Base-by-base conservation (phyloP, 2,329 filamentous ascomycete genomes). In the Monosporascus sp. region DNA sequence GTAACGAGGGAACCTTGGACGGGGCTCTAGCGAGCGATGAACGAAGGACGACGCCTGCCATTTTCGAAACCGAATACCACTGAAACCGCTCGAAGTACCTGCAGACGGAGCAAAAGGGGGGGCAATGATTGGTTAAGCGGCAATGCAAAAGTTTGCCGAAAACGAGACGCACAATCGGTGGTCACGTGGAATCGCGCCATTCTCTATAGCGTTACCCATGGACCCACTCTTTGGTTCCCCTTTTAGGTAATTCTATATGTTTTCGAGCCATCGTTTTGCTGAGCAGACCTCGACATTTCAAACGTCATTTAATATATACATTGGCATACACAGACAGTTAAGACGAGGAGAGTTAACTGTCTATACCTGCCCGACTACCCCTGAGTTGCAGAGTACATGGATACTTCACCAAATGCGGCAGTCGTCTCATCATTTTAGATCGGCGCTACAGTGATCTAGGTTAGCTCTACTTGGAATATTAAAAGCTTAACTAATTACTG, bases 131-230 rank as follows among this genome's bases (percentile, higher is more conserved):
- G 27, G 49, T 7, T 37, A 20, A 35, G 15, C 48, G 38, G 17
- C 2, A 8, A 7, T 6, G 39, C 9, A 25, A 35, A 45, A 43
- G 37, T 37, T 46, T 46, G 43, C 3, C 22, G 22, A 22, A 24
- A 37, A 15, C 7, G 22, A 20, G 17, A 11, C 35, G 37, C 6
- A 22, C 38, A 35, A 43, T 27, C 2, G n/a, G 25, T 43, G 22
- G 50, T 60, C 57, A 60, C 58, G 58, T 60, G 57, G 48, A 54
- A 60, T 54, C 52, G 58, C 57, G 57, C 48, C 37, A 60, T 58
- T 15, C 5, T 25, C 5, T 22, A 15, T 46, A 25, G 43, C 22
- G 24, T 2, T 17, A 14, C 25, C 8, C 7, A 6, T 7, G n/a
- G 43, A 6, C 43, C 43, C 43, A 46, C 43, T 14, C 14, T 35